Evolutionary conservation across 768 basidiomycete genomes (phyloP).

Genomic region (Pisolithus microcarpus): DNA sequence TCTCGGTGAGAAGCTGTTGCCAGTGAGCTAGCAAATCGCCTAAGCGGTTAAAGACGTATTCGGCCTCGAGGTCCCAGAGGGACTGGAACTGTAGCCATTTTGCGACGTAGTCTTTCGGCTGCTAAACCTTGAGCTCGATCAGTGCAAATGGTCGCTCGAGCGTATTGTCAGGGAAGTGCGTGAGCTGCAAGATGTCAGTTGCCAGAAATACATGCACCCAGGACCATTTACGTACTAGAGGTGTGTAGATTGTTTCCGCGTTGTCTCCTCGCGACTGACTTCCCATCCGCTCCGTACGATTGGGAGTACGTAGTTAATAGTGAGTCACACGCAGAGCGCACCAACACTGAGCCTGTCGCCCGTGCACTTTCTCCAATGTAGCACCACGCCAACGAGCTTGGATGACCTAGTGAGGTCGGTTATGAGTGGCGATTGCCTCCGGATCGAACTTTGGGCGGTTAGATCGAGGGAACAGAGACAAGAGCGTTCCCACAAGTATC

Average conservation of each 20-base stretch:
- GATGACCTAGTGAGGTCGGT: slow-evolving; percentile 56
- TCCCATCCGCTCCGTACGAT: slow-evolving; percentile 80
- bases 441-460: slow-evolving; percentile 60
- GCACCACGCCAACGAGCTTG: slow-evolving; percentile 68
- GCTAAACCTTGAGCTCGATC: slow-evolving; percentile 82
- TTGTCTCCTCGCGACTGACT: slow-evolving; percentile 67
- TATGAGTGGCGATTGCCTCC: slow-evolving; percentile 61
- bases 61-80: too few species aligned
- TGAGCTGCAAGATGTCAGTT: slow-evolving; percentile 44
- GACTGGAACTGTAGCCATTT: too few species aligned
- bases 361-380: slow-evolving; percentile 71
- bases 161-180: slow-evolving; percentile 62
- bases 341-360: slow-evolving; percentile 54
- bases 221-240: slow-evolving; percentile 47
- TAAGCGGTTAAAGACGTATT: too few species aligned
- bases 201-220: background rate
- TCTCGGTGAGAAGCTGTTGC: slow-evolving; percentile 94
- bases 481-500: slow-evolving; percentile 38
- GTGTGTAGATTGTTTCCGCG: slow-evolving; percentile 75
- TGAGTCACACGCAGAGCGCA: slow-evolving; percentile 46
- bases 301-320: slow-evolving; percentile 53
- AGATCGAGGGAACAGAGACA: slow-evolving; percentile 43
- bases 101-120: slow-evolving; percentile 83
- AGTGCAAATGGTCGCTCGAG: slow-evolving; percentile 78
- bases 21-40: slow-evolving; percentile 91